phyloP scores from a whole-genome alignment of 768 basidiomycete genomes.

The Psilocybe subaeruginosa region DNA sequence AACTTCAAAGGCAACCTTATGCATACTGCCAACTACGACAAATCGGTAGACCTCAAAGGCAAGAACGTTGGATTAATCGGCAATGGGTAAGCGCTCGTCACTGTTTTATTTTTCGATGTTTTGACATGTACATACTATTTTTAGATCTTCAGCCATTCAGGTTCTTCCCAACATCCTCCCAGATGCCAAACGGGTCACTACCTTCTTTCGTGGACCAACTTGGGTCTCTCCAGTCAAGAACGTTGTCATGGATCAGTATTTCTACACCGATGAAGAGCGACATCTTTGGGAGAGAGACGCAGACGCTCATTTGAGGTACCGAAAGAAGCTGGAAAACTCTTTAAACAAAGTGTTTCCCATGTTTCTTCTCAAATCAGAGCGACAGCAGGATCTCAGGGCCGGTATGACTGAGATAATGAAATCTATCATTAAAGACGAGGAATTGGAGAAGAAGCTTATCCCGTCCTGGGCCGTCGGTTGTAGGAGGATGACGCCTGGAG shows the following conservation, averaged over 20 bases:
- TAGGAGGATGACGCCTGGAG: constrained; percentile 36
- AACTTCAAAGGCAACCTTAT: constrained; percentile 20
- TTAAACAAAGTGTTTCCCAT: constrained; percentile 36
- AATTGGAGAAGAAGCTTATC: constrained; percentile 42
- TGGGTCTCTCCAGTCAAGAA: constrained; percentile 32
- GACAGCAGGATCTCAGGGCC: constrained; percentile 30
- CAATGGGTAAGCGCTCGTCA: constrained; percentile 21
- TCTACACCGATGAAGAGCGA: constrained; percentile 42
- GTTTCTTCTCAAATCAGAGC: constrained; percentile 30
- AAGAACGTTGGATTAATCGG: constrained; percentile 22
- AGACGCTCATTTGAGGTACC: constrained; percentile 40
- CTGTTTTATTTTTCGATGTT: constrained; percentile 17
- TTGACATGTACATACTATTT: neutral
- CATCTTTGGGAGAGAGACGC: constrained; percentile 38
- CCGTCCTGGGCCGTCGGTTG: constrained; percentile 37
- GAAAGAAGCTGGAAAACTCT: constrained; percentile 38
- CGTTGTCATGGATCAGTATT: constrained; percentile 21
- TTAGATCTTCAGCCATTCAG: constrained; percentile 36
- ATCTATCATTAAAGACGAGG: constrained; percentile 39
- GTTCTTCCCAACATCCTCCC: constrained; percentile 34
- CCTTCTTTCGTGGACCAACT: constrained; percentile 33
- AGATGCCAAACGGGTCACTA: constrained; percentile 35
- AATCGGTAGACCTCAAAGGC: constrained; percentile 18
- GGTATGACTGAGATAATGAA: constrained; percentile 39
- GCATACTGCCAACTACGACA: constrained; percentile 24